These are phyloP conservation scores for Phytopythium kandeliae DNA, from an alignment of 352 stramenopile species.

Conservation along the genomic window DNA sequence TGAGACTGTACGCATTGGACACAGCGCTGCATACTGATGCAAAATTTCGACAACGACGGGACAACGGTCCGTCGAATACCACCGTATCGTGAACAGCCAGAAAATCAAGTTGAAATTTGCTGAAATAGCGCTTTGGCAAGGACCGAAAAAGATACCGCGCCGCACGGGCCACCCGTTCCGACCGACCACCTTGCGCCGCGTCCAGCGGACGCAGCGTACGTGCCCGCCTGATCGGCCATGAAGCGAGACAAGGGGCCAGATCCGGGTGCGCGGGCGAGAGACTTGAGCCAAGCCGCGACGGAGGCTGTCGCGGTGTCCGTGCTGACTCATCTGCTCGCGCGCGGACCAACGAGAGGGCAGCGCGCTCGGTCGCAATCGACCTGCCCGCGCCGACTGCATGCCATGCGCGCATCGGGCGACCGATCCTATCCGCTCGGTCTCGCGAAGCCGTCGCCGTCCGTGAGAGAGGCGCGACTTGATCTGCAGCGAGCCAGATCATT, in stretches of 20 bases:
- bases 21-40: neutral
- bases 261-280: constrained; percentile 1
- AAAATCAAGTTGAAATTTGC: constrained; percentile 5
- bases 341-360: neutral
- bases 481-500: no score
- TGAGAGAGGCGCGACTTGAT: no score
- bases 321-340: neutral
- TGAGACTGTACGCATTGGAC: neutral
- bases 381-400: no score
- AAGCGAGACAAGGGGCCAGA: constrained; percentile 2
- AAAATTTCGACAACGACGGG: neutral
- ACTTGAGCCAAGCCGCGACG: neutral
- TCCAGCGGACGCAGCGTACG: no score
- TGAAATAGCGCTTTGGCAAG: no score
- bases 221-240: no score
- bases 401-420: no score
- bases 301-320: neutral
- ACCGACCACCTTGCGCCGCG: neutral
- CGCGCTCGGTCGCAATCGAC: neutral
- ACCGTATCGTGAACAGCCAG: neutral
- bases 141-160: neutral
- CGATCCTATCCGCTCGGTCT: no score
- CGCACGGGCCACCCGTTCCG: constrained; percentile 1
- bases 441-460: no score
- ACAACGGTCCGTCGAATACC: neutral